These are phyloP conservation scores for Dentiscutata heterogama DNA, from an alignment of 371 early-diverging fungal genomes.

Conservation along the genomic window DNA sequence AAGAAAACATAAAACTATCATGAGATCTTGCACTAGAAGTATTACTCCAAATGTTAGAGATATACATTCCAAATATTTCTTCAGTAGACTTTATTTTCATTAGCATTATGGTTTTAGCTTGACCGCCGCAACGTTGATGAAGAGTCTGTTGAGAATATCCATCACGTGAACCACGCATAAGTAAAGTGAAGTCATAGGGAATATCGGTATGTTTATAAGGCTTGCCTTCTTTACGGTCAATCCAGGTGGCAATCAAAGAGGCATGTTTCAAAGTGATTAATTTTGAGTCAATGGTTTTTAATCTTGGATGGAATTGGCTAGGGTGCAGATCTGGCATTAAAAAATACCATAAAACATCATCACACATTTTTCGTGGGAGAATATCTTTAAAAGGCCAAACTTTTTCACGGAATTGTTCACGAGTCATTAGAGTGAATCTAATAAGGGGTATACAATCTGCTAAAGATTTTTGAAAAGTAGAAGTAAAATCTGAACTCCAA, in stretches of 20 bases:
- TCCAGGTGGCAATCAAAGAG: slow-evolving; percentile 34
- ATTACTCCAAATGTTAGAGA: slow-evolving; percentile 34
- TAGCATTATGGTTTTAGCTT: slow-evolving; percentile 26
- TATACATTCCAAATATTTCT: slow-evolving; percentile 42
- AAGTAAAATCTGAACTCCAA: not conserved
- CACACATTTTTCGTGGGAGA: slow-evolving; percentile 4
- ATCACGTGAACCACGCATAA: slow-evolving; percentile 32
- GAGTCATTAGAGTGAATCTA: slow-evolving; percentile 26
- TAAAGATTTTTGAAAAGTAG: slow-evolving; percentile 18
- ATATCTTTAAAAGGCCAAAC: slow-evolving; percentile 37
- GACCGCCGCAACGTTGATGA: slow-evolving; percentile 9
- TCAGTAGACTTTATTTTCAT: slow-evolving; percentile 35
- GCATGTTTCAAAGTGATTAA: slow-evolving; percentile 35
- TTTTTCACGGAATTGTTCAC: slow-evolving; percentile 18
- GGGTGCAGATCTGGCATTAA: not conserved
- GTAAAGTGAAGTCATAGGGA: slow-evolving; percentile 34
- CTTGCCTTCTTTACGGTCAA: slow-evolving; percentile 31
- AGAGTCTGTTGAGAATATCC: slow-evolving; percentile 27
- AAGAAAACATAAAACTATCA: slow-evolving; percentile 43
- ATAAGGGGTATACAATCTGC: slow-evolving; percentile 28
- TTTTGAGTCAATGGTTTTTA: slow-evolving; percentile 30
- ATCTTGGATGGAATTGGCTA: not conserved
- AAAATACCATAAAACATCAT: slow-evolving; percentile 15
- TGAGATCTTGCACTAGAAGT: not conserved
- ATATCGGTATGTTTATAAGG: slow-evolving; percentile 5